Evolutionary conservation across 805 yeast genomes (phyloP), one percentile per base, ranked within the genome.

Genomic region (Metschnikowia sp.): DNA sequence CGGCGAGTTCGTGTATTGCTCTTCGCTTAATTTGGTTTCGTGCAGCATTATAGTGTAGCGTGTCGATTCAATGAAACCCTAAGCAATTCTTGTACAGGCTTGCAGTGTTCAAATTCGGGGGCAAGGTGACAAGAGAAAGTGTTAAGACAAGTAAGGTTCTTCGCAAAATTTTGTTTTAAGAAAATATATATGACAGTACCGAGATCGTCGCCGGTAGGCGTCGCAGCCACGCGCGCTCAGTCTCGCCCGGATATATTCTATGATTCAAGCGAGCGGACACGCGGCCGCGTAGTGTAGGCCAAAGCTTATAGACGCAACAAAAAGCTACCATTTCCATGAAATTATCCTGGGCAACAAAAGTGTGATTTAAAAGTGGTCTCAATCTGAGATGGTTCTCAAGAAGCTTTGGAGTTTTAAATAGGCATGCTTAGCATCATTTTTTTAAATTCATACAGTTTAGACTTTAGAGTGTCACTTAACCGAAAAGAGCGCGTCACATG

Each of bases 1-100:
- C 9, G 55, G 55, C 19, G 55, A 50, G 30, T 44, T 44, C 18
- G 55, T 36, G 37, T 42, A 46, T 36, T 42, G 48, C 40, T 47
- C 51, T 36, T 44, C 46, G 33, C 36, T 40, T 13, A 26, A 33
- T 18, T 29, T 34, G 26, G 34, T 13, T 12, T 40, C 48, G 11
- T 33, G 41, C 41, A 28, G 45, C 40, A 36, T 31, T 40, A 32
- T 42, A 22, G 15, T n/a, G 22, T 33, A 8, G 11, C 10, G 22
- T 8, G 22, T 39, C 6, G 22, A 7, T 19, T 15, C 37, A 10
- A 7, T 6, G 19, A 19, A 10, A 19, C 26, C 39, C 12, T 19
- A 36, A 29, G 22, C 22, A 22, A 22, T 22, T 22, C 22, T 22
- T 22, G 22, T 22, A 22, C 22, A 22, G 22, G 22, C 6, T 22